Conservation (phyloP, 2,329 filamentous ascomycete species). For the Xylaria sp. region DNA sequence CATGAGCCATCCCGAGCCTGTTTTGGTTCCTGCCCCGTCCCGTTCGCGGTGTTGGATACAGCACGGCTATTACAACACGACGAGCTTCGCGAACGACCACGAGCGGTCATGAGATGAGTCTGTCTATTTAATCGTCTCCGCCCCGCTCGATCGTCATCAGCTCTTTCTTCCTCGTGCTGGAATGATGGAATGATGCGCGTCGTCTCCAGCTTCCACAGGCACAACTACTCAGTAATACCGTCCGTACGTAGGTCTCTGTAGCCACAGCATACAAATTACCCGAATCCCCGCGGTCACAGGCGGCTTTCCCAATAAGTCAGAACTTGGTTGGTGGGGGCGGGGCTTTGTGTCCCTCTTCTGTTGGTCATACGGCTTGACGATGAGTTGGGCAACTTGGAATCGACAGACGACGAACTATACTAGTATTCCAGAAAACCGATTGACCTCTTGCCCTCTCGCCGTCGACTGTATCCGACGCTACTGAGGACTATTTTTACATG, state of each 20-base stretch:
- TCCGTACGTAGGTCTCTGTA: not conserved
- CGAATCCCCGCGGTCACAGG: slow-evolving; percentile 25
- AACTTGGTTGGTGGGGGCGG: slow-evolving; percentile 25
- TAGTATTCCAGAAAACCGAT: slow-evolving; percentile 14
- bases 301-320: slow-evolving; percentile 20
- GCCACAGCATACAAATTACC: slow-evolving; percentile 16
- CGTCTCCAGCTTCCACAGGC: slow-evolving; percentile 32
- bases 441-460: slow-evolving; percentile 13
- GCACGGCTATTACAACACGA: too few species aligned
- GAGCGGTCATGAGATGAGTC: slow-evolving; percentile 7
- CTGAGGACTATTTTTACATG: slow-evolving; percentile 6
- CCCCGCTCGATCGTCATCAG: slow-evolving; percentile 28
- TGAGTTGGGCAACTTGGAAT: slow-evolving; percentile 11
- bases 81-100: not conserved
- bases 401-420: slow-evolving; percentile 9
- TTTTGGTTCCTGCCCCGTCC: not conserved
- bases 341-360: slow-evolving; percentile 24
- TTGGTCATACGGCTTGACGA: slow-evolving; percentile 24
- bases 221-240: slow-evolving; percentile 24
- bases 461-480: slow-evolving; percentile 23
- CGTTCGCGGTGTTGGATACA: too few species aligned
- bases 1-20: slow-evolving; percentile 17
- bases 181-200: slow-evolving; percentile 33
- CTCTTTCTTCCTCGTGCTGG: slow-evolving; percentile 33
- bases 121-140: slow-evolving; percentile 19